Evolutionary conservation across 768 basidiomycete genomes (phyloP), one percentile per base, ranked within the genome.

Genomic region (Gyrodon lividus): DNA sequence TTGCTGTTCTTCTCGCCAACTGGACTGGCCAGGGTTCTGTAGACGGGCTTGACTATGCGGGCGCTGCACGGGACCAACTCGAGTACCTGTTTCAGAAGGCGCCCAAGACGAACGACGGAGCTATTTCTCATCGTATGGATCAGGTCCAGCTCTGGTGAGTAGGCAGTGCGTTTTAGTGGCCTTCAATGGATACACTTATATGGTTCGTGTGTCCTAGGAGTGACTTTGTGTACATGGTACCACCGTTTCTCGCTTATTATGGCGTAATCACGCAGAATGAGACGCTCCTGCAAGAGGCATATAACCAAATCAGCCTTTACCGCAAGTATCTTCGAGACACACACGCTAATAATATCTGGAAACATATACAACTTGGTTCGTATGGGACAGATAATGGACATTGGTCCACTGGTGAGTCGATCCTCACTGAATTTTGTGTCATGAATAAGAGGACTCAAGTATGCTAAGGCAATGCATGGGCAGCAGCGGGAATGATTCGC

Each of bases 161-260:
- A 13, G 16, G 1, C 28, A 30, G 12, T 28, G 5, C 4, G 7
- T 41, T 53, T 33, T 3, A 10, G 12, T 35, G 6, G 28, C 2
- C 16, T 1, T 2, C 4, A 13, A 26, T 42, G 7, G 10, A 38
- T 12, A 5, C 20, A 4, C 38, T 23, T 35, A 28, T 46, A 51
- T 22, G 17, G 24, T 33, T 31, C 16, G 0, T 45, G 37, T 30
- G 24, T 0, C 13, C 8, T 10, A 89, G 89, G 88, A 81, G 81
- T 46, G 90, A 92, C 64, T 92, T 77, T 46, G 77, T 88, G 12
- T 92, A 85, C 65, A 92, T 92, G 91, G 86, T 86, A 0, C 91
- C 91, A 1, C 89, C 90, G 0, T 95, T 92, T 65, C 69, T 94
- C 9, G 89, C 92, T 0, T 92, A 91, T 67, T 92, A 91, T 64